Conservation (phyloP, 768 basidiomycete species). For the Lactarius sanguifluus region DNA sequence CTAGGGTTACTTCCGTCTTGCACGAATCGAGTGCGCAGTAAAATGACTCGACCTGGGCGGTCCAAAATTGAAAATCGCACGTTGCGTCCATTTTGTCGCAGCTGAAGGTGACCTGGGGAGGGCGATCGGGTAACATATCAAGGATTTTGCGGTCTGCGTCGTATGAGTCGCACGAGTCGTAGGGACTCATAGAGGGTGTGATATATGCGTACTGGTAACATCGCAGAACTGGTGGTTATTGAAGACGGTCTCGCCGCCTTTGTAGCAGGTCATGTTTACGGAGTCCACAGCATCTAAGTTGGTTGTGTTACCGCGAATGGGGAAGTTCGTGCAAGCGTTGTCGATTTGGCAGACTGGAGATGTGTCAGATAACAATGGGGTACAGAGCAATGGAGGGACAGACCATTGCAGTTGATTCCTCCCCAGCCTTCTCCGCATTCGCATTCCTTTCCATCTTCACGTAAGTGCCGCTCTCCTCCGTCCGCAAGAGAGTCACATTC, state of each 20-base stretch:
- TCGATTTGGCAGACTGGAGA: slow-evolving; percentile 80
- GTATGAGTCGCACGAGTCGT: neutral
- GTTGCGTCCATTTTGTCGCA: slow-evolving; percentile 63
- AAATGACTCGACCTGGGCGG: slow-evolving; percentile 90
- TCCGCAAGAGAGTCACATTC: slow-evolving; percentile 95
- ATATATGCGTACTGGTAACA: slow-evolving; percentile 78
- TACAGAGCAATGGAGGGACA: slow-evolving; percentile 29
- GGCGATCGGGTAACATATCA: slow-evolving; percentile 86
- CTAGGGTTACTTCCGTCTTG: slow-evolving; percentile 44
- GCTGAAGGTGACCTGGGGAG: slow-evolving; percentile 95
- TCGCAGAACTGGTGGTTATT: slow-evolving; percentile 97
- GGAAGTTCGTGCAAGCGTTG: slow-evolving; percentile 76
- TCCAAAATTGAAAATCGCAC: slow-evolving; percentile 99
- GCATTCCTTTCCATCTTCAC: slow-evolving; percentile 74
- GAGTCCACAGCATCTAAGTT: slow-evolving; percentile 42
- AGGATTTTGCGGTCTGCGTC: slow-evolving; percentile 86
- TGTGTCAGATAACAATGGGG: slow-evolving; percentile 5
- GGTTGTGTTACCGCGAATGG: slow-evolving; percentile 50
- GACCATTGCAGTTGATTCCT: slow-evolving; percentile 97
- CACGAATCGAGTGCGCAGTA: slow-evolving; percentile 87
- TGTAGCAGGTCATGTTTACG: slow-evolving; percentile 90
- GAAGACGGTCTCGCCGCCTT: slow-evolving; percentile 89
- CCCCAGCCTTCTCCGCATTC: slow-evolving; percentile 94
- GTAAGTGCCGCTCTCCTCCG: slow-evolving; percentile 77
- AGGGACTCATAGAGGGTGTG: slow-evolving; percentile 2